A percentile compares a stretch with the other conserved stretches of the same genome.
These are phyloP conservation scores for Colletotrichum karsti DNA, from an alignment of 2,329 filamentous ascomycete genomes.

Conservation along the genomic window DNA sequence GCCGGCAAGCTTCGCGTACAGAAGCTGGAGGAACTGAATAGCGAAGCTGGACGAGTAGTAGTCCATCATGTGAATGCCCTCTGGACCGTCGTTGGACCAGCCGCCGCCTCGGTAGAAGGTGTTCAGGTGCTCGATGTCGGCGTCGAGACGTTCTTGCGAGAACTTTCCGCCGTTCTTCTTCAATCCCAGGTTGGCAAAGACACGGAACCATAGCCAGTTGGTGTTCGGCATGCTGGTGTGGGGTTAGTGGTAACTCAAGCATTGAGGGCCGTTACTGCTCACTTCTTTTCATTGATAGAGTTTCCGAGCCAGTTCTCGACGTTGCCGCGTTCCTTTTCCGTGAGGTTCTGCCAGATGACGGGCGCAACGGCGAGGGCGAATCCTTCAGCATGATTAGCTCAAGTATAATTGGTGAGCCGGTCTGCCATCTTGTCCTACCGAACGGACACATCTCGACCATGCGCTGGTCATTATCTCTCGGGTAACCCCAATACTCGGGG, in stretches of 20 bases:
- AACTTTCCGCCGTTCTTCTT: conserved; percentile 78
- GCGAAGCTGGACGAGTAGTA: conserved; percentile 87
- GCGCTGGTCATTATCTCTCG: conserved; percentile 79
- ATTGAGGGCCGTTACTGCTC: conserved; percentile 16
- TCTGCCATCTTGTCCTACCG: conserved; percentile 45
- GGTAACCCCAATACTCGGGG: conserved; percentile 80
- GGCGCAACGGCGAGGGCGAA: conserved; percentile 77
- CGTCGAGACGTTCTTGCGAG: conserved; percentile 74
- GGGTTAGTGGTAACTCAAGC: neutral
- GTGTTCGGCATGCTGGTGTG: conserved; percentile 72
- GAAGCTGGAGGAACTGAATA: conserved; percentile 81
- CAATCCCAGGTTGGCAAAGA: conserved; percentile 83
- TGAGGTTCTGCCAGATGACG: conserved; percentile 72
- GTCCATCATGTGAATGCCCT: conserved; percentile 84
- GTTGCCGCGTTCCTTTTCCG: conserved; percentile 68
- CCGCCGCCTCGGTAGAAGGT: conserved; percentile 85
- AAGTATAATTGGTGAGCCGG: too few relatives aligned
- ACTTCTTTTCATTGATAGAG: conserved; percentile 80
- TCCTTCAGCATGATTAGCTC: conserved; percentile 44
- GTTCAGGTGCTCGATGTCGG: conserved; percentile 80
- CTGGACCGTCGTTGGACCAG: conserved; percentile 85
- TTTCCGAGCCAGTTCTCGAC: conserved; percentile 78
- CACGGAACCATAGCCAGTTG: conserved; percentile 82
- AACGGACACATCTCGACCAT: conserved; percentile 89
- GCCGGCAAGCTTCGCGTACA: conserved; percentile 77